Evolutionary conservation across 768 basidiomycete species (phyloP).

Genomic region (Macrocybe gigantea): DNA sequence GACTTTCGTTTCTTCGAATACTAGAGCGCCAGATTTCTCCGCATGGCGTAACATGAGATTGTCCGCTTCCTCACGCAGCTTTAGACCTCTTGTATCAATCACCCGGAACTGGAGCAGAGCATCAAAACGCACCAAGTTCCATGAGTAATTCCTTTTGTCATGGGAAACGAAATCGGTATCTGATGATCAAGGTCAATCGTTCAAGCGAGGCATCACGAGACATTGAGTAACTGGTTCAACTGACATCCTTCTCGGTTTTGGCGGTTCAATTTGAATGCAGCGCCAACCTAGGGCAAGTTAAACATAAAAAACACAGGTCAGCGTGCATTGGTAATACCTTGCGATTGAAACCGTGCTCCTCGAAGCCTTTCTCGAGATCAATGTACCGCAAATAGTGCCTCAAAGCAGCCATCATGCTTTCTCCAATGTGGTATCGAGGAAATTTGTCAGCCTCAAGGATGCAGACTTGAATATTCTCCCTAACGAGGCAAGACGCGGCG

Average conservation of each 20-base stretch:
- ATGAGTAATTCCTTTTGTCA: slow-evolving; percentile 41
- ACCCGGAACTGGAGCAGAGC: neutral
- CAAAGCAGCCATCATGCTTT: slow-evolving; percentile 27
- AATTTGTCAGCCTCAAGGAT: slow-evolving; percentile 39
- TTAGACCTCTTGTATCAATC: neutral
- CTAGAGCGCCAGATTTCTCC: slow-evolving; percentile 32
- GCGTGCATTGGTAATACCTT: slow-evolving; percentile 30
- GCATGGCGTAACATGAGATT: slow-evolving; percentile 49
- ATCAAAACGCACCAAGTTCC: slow-evolving; percentile 45
- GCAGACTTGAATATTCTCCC: slow-evolving; percentile 32
- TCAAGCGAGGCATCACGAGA: neutral
- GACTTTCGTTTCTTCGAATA: slow-evolving; percentile 42
- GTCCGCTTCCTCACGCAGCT: slow-evolving; percentile 52
- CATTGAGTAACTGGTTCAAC: slow-evolving; percentile 12
- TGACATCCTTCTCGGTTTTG: slow-evolving; percentile 52
- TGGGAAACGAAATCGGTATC: slow-evolving; percentile 52
- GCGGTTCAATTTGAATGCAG: slow-evolving; percentile 53
- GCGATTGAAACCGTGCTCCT: slow-evolving; percentile 33
- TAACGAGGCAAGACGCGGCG: slow-evolving; percentile 37
- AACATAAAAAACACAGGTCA: neutral
- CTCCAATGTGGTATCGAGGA: slow-evolving; percentile 30
- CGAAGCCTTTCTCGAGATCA: slow-evolving; percentile 38
- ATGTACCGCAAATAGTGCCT: slow-evolving; percentile 49
- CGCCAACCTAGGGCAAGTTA: slow-evolving; percentile 39
- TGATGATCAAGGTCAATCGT: slow-evolving; percentile 11